Percentiles rank a stretch among this genome's conserved stretches.
Evolutionary conservation across 1,284 basidiomycete species (phyloP).

Genomic region (Wolfiporia cocos): DNA sequence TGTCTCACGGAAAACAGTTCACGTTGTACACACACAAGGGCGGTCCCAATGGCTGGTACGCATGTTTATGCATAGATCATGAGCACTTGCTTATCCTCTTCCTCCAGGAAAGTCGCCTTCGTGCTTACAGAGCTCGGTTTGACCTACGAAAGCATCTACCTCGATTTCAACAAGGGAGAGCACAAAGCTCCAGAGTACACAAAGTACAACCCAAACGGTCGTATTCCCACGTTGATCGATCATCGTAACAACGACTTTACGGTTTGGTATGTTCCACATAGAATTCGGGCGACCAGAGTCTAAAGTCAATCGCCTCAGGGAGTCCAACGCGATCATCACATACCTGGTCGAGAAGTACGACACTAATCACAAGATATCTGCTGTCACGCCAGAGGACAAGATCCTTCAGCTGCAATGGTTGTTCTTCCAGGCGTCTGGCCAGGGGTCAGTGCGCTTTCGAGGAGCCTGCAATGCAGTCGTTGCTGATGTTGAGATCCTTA

Average conservation of each 20-base stretch:
- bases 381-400: slow-evolving; percentile 15
- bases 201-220: slow-evolving; percentile 23
- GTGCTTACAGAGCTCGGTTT: slow-evolving; percentile 23
- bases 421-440: slow-evolving; percentile 21
- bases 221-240: slow-evolving; percentile 27
- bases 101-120: slow-evolving; percentile 17
- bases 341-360: slow-evolving; percentile 31
- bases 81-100: background rate
- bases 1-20: slow-evolving; percentile 14
- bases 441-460: slow-evolving; percentile 8
- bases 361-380: slow-evolving; percentile 24
- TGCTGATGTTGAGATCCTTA: background rate
- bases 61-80: background rate
- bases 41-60: slow-evolving; percentile 12
- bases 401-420: slow-evolving; percentile 20
- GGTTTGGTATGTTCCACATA: slow-evolving; percentile 7
- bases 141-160: slow-evolving; percentile 20
- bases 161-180: slow-evolving; percentile 19
- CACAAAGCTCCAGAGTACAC: slow-evolving; percentile 18
- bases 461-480: background rate
- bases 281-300: background rate
- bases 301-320: slow-evolving; percentile 17
- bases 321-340: slow-evolving; percentile 27
- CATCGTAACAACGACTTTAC: slow-evolving; percentile 25
- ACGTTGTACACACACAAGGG: slow-evolving; percentile 17